Conservation (phyloP, 148 eudicot species). For the Pouteria glomerata region DNA sequence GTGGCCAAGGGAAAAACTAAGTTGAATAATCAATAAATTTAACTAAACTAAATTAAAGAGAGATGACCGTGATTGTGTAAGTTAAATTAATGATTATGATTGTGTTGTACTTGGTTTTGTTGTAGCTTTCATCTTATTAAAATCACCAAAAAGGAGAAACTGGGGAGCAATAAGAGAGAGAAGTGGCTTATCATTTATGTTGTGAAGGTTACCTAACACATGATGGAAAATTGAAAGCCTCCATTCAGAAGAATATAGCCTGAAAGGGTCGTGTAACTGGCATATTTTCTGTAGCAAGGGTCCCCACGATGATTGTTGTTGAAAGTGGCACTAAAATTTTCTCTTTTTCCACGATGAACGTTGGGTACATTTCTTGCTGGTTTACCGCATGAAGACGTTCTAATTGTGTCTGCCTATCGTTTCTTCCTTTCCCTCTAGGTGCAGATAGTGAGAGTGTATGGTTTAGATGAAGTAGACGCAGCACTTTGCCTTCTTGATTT, state of each 20-base stretch:
- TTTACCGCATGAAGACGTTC: neutral
- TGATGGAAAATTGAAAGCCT: neutral
- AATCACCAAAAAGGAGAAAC: neutral
- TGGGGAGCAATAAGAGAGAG: too few species aligned
- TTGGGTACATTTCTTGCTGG: neutral
- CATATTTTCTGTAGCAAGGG: neutral
- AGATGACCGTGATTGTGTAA: neutral
- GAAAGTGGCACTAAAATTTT: neutral
- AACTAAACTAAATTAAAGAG: neutral
- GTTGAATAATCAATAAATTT: neutral
- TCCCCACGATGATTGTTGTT: neutral
- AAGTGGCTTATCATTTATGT: too few species aligned
- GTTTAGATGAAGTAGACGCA: slow-evolving; percentile 38
- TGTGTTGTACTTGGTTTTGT: neutral
- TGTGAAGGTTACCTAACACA: neutral
- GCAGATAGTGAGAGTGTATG: slow-evolving; percentile 44
- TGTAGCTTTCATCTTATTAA: neutral
- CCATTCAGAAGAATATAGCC: neutral
- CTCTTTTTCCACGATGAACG: neutral
- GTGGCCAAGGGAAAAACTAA: neutral
- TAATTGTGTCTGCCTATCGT: neutral
- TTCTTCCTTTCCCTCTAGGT: slow-evolving; percentile 24
- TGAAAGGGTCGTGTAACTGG: neutral
- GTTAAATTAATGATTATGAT: neutral
- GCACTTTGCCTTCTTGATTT: slow-evolving; percentile 39